Base-by-base conservation (phyloP, 768 basidiomycete species). In the Suillus americanus region DNA sequence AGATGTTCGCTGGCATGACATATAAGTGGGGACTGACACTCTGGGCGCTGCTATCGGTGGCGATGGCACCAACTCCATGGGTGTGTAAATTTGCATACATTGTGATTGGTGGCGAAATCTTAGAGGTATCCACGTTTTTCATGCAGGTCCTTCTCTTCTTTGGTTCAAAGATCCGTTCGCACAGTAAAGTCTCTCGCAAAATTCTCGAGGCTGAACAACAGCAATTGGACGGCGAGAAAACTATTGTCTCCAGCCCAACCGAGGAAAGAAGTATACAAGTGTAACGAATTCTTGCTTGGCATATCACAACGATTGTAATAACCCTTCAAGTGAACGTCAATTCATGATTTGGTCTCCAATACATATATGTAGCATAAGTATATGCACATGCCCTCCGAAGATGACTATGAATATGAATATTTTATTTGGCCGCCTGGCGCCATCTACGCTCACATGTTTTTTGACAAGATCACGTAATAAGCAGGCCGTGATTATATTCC, bases 1-100 rank as follows among this genome's bases (percentile, higher is more conserved):
- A 75, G 64, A 79, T 86, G 80, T 85, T 81, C 68, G 69, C 73
- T 18, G 55, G 71, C 1, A 72, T 87, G 60, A 82, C 82, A 43
- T 82, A 83, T 50, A 78, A 79, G 48, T 86, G 85, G 81, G 83
- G 76, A 25, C 77, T 77, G 66, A 79, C 79, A 16, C 67, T 83
- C 10, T 82, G 81, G 64, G 81, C 70, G 0, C 64, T 73, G 50
- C 70, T 86, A 18, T 82, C 80, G 0, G 68, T 77, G 12, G 33
- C 79, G 23, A 78, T 87, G 71, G 76, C 78, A 8, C 76, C 80
- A 12, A 80, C 82, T n/a, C 83, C 82, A 16, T 83, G 74, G 59
- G 81, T 82, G 69, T 60, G 78, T 72, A 53, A 12, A n/a, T 38
- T 50, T 13, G 14, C 18, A 23, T 68, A 5, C 53, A 35, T 38